Base-by-base conservation (phyloP, 768 basidiomycete species). In the Pulveroboletus sp. region DNA sequence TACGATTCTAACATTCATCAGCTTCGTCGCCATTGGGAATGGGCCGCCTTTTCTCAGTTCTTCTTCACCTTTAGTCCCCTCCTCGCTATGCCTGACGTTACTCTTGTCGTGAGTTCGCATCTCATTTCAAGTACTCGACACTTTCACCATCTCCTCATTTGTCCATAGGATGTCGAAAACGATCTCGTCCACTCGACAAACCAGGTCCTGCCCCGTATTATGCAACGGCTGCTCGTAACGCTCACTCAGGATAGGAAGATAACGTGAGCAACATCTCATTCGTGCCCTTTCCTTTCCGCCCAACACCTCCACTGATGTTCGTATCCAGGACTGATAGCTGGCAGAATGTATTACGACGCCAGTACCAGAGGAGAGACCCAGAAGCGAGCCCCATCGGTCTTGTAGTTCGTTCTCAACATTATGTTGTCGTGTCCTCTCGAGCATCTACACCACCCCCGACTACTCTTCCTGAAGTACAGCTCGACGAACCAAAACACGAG, bases 11-110 rank as follows among this genome's bases (percentile, higher is more conserved):
- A 81, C 59, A 65, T 86, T 46, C 53, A 64, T 39, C 62, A 71
- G 27, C 83, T 96, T 45, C 78, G 93, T 49, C 82, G 74, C 50
- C 81, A 91, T 56, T 94, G 90, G 90, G 84, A 88, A 75, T 95
- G 91, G 91, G 93, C 93, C 6, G 86, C 86, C 24, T 87, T 93
- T 69, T 80, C 80, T 69, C 91, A 94, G 66, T 94, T 95, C 77
- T 85, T 90, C 71, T 85, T 78, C 67, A 91, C 86, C 26, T 95
- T 94, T 71, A 76, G 78, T 42, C 77, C 78, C 43, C 75, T 93
- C 49, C 79, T 94, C 56, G 74, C 81, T 35, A 76, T 86, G 73
- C 69, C 78, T 39, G 86, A 89, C 60, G 79, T 93, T 54, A 75
- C 87, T 38, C 70, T 89, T 36, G 63, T 70, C 50, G 89, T 89